These are phyloP conservation scores for Calvatia gigantea DNA, from an alignment of 768 basidiomycete species.

Conservation along the genomic window DNA sequence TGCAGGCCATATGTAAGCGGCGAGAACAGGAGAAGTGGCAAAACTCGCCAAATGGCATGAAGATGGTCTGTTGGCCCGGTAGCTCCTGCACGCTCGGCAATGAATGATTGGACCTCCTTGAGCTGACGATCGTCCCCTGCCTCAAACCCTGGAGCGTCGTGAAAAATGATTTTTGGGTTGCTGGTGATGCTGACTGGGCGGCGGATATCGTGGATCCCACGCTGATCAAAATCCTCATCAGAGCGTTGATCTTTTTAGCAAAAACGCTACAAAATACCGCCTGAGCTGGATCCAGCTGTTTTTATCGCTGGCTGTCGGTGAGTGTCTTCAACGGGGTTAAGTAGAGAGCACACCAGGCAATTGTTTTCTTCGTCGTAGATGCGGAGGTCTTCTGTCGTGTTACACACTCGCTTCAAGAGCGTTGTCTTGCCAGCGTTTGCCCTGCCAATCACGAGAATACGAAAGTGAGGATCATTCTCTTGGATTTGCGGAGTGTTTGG, in stretches of 20 bases:
- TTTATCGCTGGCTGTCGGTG: too few relatives aligned
- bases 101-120: not conserved
- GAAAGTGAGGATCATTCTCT: conserved; percentile 25
- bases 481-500: conserved; percentile 16
- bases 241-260: too few relatives aligned
- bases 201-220: too few relatives aligned
- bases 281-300: not conserved
- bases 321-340: too few relatives aligned
- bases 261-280: too few relatives aligned
- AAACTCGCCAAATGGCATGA: not conserved
- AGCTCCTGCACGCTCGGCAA: not conserved
- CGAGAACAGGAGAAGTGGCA: not conserved
- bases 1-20: not conserved
- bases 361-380: conserved; percentile 20
- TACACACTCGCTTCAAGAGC: conserved; percentile 33
- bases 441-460: conserved; percentile 37
- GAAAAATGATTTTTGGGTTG: not conserved
- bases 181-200: too few relatives aligned
- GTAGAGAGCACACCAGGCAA: too few relatives aligned
- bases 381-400: conserved; percentile 29
- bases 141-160: not conserved
- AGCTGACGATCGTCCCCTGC: not conserved
- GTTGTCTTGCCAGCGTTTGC: conserved; percentile 41
- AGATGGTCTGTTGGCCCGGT: not conserved
- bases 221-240: too few relatives aligned